These are phyloP conservation scores for Cryptosporidium parvum DNA, from an alignment of 169 alveolate species.

Conservation along the genomic window DNA sequence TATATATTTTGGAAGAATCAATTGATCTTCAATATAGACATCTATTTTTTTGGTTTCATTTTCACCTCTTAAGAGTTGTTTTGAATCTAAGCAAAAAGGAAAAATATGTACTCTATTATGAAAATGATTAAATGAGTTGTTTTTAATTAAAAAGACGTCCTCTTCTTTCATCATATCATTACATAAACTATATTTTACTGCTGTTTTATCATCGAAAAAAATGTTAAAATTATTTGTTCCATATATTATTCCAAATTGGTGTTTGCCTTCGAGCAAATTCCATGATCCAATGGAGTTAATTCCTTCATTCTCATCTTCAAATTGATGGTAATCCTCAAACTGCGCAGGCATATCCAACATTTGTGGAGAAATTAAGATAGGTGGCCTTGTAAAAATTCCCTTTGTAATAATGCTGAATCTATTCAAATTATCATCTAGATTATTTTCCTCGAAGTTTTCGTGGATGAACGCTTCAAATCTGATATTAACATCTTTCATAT, in stretches of 20 bases:
- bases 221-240: conserved; percentile 55
- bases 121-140: neutral
- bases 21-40: conserved; percentile 30
- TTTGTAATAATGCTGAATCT: conserved; percentile 33
- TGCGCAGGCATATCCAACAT: conserved; percentile 1
- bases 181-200: conserved; percentile 24
- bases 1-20: conserved; percentile 46
- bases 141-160: neutral
- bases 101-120: conserved; percentile 9
- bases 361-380: conserved; percentile 48
- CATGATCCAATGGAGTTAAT: conserved; percentile 23
- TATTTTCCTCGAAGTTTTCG: neutral
- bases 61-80: neutral
- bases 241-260: conserved; percentile 49
- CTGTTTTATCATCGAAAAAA: conserved; percentile 1
- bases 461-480: conserved; percentile 6
- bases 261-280: conserved; percentile 38
- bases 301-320: neutral
- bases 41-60: neutral
- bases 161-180: neutral
- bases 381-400: conserved; percentile 59
- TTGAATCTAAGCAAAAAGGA: conserved; percentile 37
- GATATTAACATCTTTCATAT: conserved; percentile 37
- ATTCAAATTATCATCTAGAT: neutral
- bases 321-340: conserved; percentile 10